Evolutionary conservation across 768 basidiomycete genomes (phyloP), one percentile per base, ranked within the genome.

Genomic region (Amanita polypyramis): DNA sequence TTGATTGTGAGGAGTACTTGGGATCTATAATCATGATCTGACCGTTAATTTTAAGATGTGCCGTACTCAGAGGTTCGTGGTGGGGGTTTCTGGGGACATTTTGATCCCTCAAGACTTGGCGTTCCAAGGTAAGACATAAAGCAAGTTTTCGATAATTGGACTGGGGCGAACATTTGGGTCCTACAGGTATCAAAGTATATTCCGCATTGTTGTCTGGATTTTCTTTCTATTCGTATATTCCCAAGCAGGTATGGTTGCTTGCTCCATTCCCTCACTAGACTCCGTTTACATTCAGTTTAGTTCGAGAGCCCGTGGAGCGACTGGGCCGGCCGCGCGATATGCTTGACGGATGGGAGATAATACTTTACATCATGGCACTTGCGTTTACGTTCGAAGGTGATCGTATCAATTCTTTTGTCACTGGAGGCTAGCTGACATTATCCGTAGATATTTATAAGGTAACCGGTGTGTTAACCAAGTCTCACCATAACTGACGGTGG

Each of bases 311-410:
- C 2, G 62, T 90, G 20, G 80, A 92, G 55, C 76, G 76, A 41
- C 58, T 90, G 21, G 75, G 82, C 53, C 73, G 79, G 10, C 60
- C 66, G 8, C 70, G 69, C 35, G 55, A 57, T 44, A 63, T 65
- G n/a, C 68, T 92, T 19, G 92, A 95, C 58, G 65, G 58, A 38
- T 96, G 85, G 82, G 94, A 97, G 64, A 64, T 80, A 44, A 57
- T 80, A 8, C 68, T 97, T 21, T 97, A 97, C 59, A 56, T 80
- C 33, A 74, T 96, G 77, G 76, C 79, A 1, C 57, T 90, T 9
- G 72, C 92, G 0, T 93, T 92, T 52, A 68, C 78, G 14, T 57
- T 87, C 38, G 92, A 96, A 77, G 85, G 91, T 85, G 55, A 51
- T 68, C 5, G 25, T 27, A 3, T 49, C 25, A 4, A 45, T 32